Base-by-base conservation (phyloP, 2,329 filamentous ascomycete genomes). In the Diplocarpon mali region DNA sequence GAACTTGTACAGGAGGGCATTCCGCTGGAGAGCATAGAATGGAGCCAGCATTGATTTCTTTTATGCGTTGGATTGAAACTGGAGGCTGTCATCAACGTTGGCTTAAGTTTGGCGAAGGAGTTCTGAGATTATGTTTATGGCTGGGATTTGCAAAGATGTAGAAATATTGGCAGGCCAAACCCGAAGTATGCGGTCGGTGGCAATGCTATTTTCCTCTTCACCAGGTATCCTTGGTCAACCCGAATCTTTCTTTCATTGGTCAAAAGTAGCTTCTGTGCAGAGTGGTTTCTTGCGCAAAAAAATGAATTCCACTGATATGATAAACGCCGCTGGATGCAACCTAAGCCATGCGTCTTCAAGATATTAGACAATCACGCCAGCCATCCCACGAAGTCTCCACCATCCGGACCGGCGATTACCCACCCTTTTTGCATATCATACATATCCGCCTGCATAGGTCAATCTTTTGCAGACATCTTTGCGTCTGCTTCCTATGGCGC, bases 1-100 rank as follows among this genome's bases (percentile, higher is more conserved):
- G 92, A 98, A 67, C 69, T 98, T 53, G 92, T 98, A 11, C 92
- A 98, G 68, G 92, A 98, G 65, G 92, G 92, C 13, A 78, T 98
- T 52, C 92, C 95, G 62, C 69, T 98, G 55, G 85, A 93, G 67
- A 95, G 87, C 35, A 98, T 98, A 59, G 83, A 98, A 68, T 98
- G 92, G 92, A 94, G 85, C 63, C 89, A 95, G 70, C 92, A 98
- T 66, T 96, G 71, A 52, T 51, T 53, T 16, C 17, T 7, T 15
- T 13, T 10, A 38, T 32, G 27, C 14, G 9, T n/a, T 31, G 28
- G 10, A 14, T 11, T 3, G 9, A 3, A 36, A 13, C 16, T 30
- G 32, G 14, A 42, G n/a, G 38, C 16, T 5, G n/a, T 38, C 16
- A 27, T 12, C 5, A n/a, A 10, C 10, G 17, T 13, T 16, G 7